phyloP scores from a whole-genome alignment of 2,329 filamentous ascomycete species.

The Raffaelea ambrosiae region DNA sequence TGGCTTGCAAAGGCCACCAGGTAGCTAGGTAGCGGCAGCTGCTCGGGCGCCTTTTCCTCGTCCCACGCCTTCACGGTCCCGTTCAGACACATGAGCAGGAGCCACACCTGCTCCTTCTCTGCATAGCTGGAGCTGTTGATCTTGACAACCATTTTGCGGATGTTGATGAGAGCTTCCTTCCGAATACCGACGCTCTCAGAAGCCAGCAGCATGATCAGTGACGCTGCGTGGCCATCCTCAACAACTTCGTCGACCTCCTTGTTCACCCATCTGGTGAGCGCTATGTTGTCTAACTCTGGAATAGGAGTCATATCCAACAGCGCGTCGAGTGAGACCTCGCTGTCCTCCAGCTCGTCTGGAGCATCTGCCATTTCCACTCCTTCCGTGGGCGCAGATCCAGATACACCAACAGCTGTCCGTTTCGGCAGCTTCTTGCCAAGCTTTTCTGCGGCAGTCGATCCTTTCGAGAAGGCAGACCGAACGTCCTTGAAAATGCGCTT shows the following conservation, averaged over 20 bases:
- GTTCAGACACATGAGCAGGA: constrained; percentile 69
- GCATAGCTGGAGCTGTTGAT: constrained; percentile 61
- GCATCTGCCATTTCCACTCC: background rate
- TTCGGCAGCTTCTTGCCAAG: constrained; percentile 5
- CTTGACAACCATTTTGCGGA: constrained; percentile 56
- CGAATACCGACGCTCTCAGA: constrained; percentile 69
- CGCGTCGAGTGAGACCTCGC: constrained; percentile 36
- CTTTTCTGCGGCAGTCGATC: constrained; percentile 18
- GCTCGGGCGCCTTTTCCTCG: constrained; percentile 13
- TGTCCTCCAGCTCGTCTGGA: background rate
- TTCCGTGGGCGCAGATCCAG: background rate
- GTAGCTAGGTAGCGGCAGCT: constrained; percentile 57
- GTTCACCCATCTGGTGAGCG: constrained; percentile 57
- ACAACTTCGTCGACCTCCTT: constrained; percentile 73
- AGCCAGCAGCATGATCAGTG: constrained; percentile 65
- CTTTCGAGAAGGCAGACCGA: constrained; percentile 24
- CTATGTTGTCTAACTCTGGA: constrained; percentile 40
- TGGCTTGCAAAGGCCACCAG: constrained; percentile 68
- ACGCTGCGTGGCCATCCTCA: constrained; percentile 64
- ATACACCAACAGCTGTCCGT: too few relatives aligned
- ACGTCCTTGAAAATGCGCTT: constrained; percentile 35
- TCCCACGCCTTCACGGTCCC: constrained; percentile 55
- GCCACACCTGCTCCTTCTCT: constrained; percentile 69
- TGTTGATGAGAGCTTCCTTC: constrained; percentile 63
- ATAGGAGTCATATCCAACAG: constrained; percentile 41